These are phyloP conservation scores for Pleodorina starrii DNA, from an alignment of 139 green algal species.

Conservation along the genomic window DNA sequence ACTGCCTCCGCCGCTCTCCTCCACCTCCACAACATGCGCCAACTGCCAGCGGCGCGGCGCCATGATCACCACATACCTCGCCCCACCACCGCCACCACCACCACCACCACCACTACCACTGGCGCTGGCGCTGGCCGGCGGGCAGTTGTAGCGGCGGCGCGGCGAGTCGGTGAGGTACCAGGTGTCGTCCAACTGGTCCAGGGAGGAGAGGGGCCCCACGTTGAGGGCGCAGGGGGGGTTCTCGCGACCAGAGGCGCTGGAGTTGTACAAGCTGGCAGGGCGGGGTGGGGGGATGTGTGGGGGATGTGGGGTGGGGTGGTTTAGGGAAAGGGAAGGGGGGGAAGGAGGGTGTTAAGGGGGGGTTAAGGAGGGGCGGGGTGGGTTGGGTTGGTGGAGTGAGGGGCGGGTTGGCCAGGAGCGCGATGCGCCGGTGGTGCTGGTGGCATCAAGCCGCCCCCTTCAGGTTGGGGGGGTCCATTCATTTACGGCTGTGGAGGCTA, in stretches of 20 bases:
- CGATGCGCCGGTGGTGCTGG: too few species aligned
- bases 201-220: not conserved
- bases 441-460: too few species aligned
- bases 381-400: too few species aligned
- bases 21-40: not conserved
- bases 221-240: conserved; percentile 18
- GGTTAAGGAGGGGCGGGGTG: too few species aligned
- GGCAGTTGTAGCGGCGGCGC: conserved; percentile 23
- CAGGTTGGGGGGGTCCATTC: too few species aligned
- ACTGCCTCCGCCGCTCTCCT: not conserved
- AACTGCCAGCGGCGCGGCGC: conserved; percentile 25
- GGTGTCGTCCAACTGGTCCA: conserved; percentile 17
- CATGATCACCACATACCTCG: not conserved
- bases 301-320: not conserved
- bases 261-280: not conserved
- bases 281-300: not conserved
- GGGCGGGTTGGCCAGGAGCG: too few species aligned
- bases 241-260: not conserved
- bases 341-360: too few species aligned
- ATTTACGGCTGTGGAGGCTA: too few species aligned
- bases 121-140: too few species aligned
- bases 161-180: not conserved
- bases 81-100: not conserved
- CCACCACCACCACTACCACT: not conserved
- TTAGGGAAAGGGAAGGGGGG: too few species aligned